Evolutionary conservation across 106 monocot species (phyloP), one percentile per base, ranked within the genome.

Genomic region (Phalaenopsis aphrodite): DNA sequence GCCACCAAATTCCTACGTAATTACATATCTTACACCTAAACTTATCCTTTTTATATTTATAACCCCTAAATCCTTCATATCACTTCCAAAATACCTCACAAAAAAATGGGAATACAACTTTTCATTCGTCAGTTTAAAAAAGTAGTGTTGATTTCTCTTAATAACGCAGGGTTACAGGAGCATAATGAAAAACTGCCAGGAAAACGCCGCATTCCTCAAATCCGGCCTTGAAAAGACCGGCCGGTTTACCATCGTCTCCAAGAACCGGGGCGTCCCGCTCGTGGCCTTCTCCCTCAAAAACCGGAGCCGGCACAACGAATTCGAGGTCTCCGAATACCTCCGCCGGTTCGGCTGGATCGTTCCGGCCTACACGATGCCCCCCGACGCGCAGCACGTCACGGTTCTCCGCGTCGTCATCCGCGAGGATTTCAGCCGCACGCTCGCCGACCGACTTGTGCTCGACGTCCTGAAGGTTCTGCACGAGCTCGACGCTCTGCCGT

Each of bases 331-430:
- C 0, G 89, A 93, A 21, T 82, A 49, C 71, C 72, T 93, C 37
- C 82, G 95, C 72, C 80, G 84, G 83, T 93, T 86, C 17, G 91
- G 95, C 7, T 95, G 93, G 91, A 91, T 93, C 41, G 79, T 96
- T 36, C 95, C 95, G 2, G 95, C 95, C 1, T 96, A 96, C 87
- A 93, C 93, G 0, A 93, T 93, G 95, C 95, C 95, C 2, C 36
- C 91, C 0, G 85, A 93, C 45, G 95, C 93, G 0, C 55, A 92
- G 75, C 87, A 92, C 41, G 75, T 93, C 1, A 87, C 91, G 0
- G 90, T 93, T 3, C 89, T 93, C 23, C 86, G 93, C 8, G 93
- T 90, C 6, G 93, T 96, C 42, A 77, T 96, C 79, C 83, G 93
- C 77, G 96, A 96, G 85, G 96, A 96, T 81, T 96, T 93, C 78